phyloP scores from a whole-genome alignment of 805 yeast species.

The Candida sonorensis region DNA sequence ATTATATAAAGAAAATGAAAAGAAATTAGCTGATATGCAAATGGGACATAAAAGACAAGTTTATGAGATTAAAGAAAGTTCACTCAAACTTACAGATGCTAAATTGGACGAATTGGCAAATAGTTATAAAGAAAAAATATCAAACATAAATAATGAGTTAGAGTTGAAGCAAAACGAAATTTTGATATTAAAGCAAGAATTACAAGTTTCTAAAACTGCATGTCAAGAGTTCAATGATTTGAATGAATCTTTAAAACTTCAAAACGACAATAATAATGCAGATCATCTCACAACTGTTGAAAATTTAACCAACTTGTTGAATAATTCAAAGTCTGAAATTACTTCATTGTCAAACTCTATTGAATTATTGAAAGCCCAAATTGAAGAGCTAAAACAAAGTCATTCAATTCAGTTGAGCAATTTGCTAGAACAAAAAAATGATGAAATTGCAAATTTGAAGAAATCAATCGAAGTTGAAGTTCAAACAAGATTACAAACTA shows the following conservation, averaged over 20 bases:
- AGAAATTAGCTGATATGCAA: constrained; percentile 31
- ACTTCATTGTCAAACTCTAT: too few species aligned
- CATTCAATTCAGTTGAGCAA: too few species aligned
- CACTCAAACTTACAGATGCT: constrained; percentile 19
- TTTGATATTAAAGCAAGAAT: constrained; percentile 2
- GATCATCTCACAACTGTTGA: constrained; percentile 4
- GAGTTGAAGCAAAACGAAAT: constrained; percentile 7
- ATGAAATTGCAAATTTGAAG: too few species aligned
- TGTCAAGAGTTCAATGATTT: constrained; percentile 3
- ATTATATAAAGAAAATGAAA: constrained; percentile 27
- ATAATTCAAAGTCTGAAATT: constrained; percentile 1
- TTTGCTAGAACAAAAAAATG: too few species aligned
- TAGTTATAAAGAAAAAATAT: constrained; percentile 28
- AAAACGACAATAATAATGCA: too few species aligned
- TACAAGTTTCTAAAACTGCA: constrained; percentile 6
- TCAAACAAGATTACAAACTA: too few species aligned
- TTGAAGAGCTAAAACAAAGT: too few species aligned
- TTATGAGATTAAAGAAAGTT: constrained; percentile 25
- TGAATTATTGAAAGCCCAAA: too few species aligned
- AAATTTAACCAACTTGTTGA: constrained; percentile 2
- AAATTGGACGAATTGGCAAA: constrained; percentile 26
- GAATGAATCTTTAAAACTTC: constrained; percentile 5
- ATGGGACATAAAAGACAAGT: constrained; percentile 27
- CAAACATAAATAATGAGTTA: constrained; percentile 13
- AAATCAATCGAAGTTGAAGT: too few species aligned